Base-by-base conservation (phyloP, 2,329 filamentous ascomycete genomes). In the Talaromyces sp. region DNA sequence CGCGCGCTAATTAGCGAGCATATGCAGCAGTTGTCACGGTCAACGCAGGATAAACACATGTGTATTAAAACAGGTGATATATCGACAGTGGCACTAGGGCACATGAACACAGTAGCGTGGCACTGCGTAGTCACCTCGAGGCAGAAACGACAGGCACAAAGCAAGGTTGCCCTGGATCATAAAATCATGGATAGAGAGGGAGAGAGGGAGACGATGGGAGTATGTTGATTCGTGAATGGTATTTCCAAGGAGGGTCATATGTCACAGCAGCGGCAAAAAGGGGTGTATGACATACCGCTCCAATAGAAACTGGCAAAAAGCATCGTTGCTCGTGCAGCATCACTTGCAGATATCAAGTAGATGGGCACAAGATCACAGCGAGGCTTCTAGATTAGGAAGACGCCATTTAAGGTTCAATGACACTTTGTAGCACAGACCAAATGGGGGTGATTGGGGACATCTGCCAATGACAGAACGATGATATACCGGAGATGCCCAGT, bases 1-100 rank as follows among this genome's bases (percentile, higher is more conserved):
- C 46, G 46, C 57, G 57, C 57, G 57, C 57, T 59, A 59, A 56
- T 59, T 37, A 52, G 57, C 57, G 57, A 51, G 33, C 51, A 50
- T 56, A 59, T 59, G 57, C 57, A 59, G 13, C 33, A 56, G 36
- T 11, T 45, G 53, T 59, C 57, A 56, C 57, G 33, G 31, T 53
- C 45, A 45, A 51, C 45, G 48, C 45, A 50, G 53, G 37, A 56
- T 39, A 52, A 25, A 50, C 39, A 43, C 46, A 56, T 56, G 19
- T 31, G 33, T 43, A n/a, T 25, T 43, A 25, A 37, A 51, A 43
- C 39, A 59, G 53, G 53, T 56, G 36, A 50, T 59, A 50, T 55
- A 41, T 43, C 45, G 21, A 43, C 35, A 55, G 17, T 52, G 36
- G 33, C 45, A 46, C 31, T 36, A 52, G 31, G 40, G 52, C 57